Evolutionary conservation across 2,329 filamentous ascomycete species (phyloP), one percentile per base, ranked within the genome.

Genomic region (Stagonosporopsis rhizophila): DNA sequence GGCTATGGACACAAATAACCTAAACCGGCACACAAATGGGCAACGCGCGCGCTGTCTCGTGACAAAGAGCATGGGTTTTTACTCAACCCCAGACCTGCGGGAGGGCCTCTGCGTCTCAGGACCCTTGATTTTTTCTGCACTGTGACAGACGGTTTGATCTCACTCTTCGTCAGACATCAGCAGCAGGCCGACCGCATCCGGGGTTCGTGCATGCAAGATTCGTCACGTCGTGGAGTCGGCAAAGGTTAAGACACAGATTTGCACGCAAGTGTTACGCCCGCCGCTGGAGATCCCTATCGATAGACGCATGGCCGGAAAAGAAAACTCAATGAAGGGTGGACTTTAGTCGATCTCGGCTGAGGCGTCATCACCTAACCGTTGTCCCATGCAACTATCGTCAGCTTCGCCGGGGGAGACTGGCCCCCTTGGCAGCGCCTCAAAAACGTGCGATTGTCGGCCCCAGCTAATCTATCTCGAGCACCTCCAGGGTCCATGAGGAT

Each of bases 1-100:
- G 52, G 44, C 52, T 46, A 46, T 30, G 38, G 66, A 75, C 71
- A 75, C 69, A 75, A 74, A 71, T 58, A 65, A 67, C 58, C 58
- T 44, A 64, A 58, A 53, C 22, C 25, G 55, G 55, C 44, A 52
- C 49, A 49, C 39, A 58, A 62, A 62, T 52, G 58, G 59, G 52
- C 53, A 54, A 34, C 59, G 54, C 45, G 61, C 67, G 61, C 72
- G 68, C 54, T 48, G 61, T 74, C 73, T 69, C 73, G 68, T 73
- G 72, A 75, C 69, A 45, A 56, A 56, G 39, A 49, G 49, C 55
- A 52, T 58, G 55, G 55, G 27, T 58, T 49, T 57, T 47, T 38
- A 23, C 60, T 66, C 61, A 62, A 62, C 67, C 64, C 69, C 65
- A 69, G 62, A 64, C 68, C 65, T 52, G 61, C 68, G 62, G 53